Percentiles rank a stretch among this genome's conserved stretches.
phyloP scores from a whole-genome alignment of 306 rosid genomes.

The Crataegus laevigata region DNA sequence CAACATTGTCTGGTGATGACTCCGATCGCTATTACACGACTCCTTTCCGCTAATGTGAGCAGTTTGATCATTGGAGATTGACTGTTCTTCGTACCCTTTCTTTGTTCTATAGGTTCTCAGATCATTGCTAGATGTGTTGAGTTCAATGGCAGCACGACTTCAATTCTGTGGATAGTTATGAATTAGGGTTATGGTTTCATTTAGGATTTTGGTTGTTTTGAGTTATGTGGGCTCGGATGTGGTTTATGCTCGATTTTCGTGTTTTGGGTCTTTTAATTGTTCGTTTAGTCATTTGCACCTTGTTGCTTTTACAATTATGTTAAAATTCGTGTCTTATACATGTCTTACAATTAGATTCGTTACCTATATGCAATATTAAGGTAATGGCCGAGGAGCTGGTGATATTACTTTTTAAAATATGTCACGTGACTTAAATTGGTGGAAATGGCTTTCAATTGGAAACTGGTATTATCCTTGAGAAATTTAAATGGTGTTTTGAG shows the following conservation, averaged over 20 bases:
- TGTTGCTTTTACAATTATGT: no score
- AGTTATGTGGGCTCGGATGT: no score
- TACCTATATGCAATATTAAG: no score
- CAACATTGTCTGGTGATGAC: not conserved
- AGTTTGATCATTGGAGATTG: not conserved
- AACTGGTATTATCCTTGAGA: not conserved
- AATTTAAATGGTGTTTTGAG: not conserved
- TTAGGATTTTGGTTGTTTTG: no score
- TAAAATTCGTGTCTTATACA: no score
- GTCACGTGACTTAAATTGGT: no score
- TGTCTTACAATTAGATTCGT: no score
- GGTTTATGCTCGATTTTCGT: no score
- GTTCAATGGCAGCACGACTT: not conserved
- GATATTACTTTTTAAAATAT: rapidly evolving
- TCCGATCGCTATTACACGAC: not conserved
- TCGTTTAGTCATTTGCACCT: not conserved
- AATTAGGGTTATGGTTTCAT: not conserved
- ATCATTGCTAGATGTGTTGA: not conserved
- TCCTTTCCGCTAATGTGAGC: not conserved
- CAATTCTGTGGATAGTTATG: not conserved
- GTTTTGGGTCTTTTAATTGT: not conserved
- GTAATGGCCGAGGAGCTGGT: no score
- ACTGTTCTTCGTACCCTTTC: not conserved
- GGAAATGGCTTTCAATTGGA: not conserved
- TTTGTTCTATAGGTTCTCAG: not conserved